These are phyloP conservation scores for Saccharomycopsis sp. DNA, from an alignment of 805 yeast species.

Conservation along the genomic window DNA sequence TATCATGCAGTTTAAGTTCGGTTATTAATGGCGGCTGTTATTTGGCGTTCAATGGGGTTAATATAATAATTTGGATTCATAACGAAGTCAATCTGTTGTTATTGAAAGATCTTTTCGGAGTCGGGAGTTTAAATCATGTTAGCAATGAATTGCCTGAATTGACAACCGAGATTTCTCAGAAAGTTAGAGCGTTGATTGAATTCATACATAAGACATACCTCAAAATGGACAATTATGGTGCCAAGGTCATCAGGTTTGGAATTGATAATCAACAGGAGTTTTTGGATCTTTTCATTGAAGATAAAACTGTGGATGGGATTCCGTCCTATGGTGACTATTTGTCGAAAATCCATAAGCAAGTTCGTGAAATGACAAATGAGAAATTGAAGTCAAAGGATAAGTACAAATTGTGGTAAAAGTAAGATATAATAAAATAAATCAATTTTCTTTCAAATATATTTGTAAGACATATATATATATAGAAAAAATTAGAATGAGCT, in stretches of 20 bases:
- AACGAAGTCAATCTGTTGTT: constrained; percentile 59
- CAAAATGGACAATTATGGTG: constrained; percentile 35
- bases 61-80: constrained; percentile 59
- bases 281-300: constrained; percentile 64
- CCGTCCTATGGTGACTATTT: constrained; percentile 62
- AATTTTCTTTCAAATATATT: too few species aligned
- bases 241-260: constrained; percentile 59
- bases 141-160: constrained; percentile 57
- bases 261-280: constrained; percentile 52
- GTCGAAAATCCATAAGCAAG: constrained; percentile 56
- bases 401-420: constrained; percentile 25
- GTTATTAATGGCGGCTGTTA: constrained; percentile 68
- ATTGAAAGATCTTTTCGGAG: constrained; percentile 70
- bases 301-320: constrained; percentile 47
- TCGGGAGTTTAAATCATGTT: constrained; percentile 30
- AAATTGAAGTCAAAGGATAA: constrained; percentile 39
- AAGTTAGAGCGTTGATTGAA: constrained; percentile 57
- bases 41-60: constrained; percentile 62
- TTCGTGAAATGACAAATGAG: constrained; percentile 40
- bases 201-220: constrained; percentile 39
- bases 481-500: too few species aligned
- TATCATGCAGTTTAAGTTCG: constrained; percentile 36
- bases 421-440: too few species aligned
- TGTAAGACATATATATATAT: too few species aligned
- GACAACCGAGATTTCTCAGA: constrained; percentile 60